Evolutionary conservation across 2,329 filamentous ascomycete genomes (phyloP).

Genomic region (Monosporascus sp.): DNA sequence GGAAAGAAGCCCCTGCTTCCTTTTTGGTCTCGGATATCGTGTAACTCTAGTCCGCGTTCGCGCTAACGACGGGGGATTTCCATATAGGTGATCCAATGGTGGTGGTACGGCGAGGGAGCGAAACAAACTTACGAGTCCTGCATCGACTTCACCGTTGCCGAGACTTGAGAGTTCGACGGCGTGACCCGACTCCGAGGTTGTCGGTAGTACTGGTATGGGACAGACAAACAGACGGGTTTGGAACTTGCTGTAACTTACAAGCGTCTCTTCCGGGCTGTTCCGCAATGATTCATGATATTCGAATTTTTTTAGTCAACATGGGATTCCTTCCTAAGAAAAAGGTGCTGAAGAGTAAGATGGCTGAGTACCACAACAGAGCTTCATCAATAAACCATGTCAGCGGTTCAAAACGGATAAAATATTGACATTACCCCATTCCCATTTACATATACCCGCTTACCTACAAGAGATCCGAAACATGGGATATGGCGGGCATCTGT

Average conservation of each 20-base stretch:
- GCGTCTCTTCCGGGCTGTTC: not conserved
- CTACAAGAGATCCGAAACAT: not conserved
- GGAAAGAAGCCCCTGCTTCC: too few relatives aligned
- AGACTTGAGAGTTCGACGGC: not conserved
- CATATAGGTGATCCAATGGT: constrained; percentile 24
- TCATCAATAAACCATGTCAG: not conserved
- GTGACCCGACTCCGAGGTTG: too few relatives aligned
- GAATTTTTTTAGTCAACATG: not conserved
- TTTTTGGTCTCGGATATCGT: too few relatives aligned
- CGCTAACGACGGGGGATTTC: too few relatives aligned
- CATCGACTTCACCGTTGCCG: constrained; percentile 21
- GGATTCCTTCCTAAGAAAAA: too few relatives aligned
- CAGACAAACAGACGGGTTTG: too few relatives aligned
- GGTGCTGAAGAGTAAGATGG: too few relatives aligned
- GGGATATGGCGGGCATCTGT: not conserved
- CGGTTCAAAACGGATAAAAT: not conserved
- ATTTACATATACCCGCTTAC: not conserved
- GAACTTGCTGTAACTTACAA: too few relatives aligned
- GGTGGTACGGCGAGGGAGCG: constrained; percentile 25
- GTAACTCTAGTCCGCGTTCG: too few relatives aligned
- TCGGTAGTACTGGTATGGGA: too few relatives aligned
- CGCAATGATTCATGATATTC: not conserved
- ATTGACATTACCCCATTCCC: not conserved
- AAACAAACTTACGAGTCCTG: constrained; percentile 25
- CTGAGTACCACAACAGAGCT: too few relatives aligned